phyloP scores from a whole-genome alignment of 768 basidiomycete genomes.

The Lentinula guzmanii region DNA sequence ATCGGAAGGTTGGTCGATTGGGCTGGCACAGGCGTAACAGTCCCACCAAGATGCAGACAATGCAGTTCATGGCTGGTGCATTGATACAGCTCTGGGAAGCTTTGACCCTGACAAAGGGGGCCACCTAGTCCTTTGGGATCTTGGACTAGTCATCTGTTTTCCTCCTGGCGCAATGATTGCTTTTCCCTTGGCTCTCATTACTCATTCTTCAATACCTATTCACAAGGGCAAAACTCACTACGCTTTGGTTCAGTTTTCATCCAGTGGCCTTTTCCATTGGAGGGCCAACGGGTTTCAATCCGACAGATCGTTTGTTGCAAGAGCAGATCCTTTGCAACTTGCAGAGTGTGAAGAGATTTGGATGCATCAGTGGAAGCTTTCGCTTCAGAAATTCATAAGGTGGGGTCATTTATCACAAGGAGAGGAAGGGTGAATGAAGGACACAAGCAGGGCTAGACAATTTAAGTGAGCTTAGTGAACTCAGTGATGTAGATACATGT shows the following conservation, averaged over 20 bases:
- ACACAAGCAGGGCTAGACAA: too few relatives aligned
- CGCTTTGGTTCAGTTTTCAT: constrained; percentile 16
- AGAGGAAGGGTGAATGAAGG: too few relatives aligned
- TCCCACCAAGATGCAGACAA: constrained; percentile 17
- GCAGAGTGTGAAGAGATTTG: neutral
- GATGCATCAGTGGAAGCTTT: neutral
- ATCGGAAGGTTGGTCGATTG: too few relatives aligned
- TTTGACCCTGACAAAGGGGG: constrained; percentile 11
- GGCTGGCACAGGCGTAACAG: too few relatives aligned
- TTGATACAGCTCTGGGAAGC: constrained; percentile 15
- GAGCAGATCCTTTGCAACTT: neutral
- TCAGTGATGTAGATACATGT: too few relatives aligned
- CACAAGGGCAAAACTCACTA: constrained; percentile 7
- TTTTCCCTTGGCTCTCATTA: constrained; percentile 12
- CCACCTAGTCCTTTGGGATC: neutral
- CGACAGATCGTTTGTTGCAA: neutral
- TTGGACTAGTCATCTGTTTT: too few relatives aligned
- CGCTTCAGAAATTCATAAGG: neutral
- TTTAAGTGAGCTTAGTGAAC: too few relatives aligned
- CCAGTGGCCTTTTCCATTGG: constrained; percentile 16
- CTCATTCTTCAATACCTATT: constrained; percentile 9
- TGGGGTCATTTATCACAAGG: neutral
- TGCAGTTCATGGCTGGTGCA: constrained; percentile 14
- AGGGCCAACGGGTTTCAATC: constrained; percentile 11
- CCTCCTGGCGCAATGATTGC: neutral